Conservation (phyloP, 2,329 filamentous ascomycete species). For the Ophiostoma perfectum region DNA sequence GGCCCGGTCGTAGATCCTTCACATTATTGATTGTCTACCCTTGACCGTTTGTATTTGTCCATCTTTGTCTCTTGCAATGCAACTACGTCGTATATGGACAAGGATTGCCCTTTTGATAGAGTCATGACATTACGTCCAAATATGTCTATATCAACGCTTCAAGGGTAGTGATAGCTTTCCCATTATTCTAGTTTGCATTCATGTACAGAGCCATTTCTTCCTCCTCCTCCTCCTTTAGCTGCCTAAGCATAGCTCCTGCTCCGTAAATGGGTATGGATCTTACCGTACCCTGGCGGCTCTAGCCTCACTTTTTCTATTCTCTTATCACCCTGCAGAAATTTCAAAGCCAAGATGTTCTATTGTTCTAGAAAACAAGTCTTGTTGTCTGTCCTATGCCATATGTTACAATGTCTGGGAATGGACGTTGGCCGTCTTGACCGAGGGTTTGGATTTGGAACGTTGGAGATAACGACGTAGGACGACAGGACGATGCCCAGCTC, state of each 20-base stretch:
- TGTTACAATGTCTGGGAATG: not conserved
- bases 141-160: not conserved
- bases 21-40: not conserved
- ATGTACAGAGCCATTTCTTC: too few species aligned
- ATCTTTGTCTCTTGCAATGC: not conserved
- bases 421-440: not conserved
- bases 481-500: not conserved
- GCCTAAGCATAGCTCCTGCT: too few species aligned
- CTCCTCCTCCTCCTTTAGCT: too few species aligned
- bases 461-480: not conserved
- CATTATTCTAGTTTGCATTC: too few species aligned
- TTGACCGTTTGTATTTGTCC: too few species aligned
- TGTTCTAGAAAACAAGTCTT: not conserved
- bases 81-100: not conserved
- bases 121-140: constrained; percentile 2
- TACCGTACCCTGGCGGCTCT: not conserved
- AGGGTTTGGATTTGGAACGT: not conserved
- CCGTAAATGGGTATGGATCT: not conserved
- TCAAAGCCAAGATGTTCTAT: constrained; percentile 10
- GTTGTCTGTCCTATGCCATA: not conserved
- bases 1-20: not conserved
- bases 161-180: not conserved
- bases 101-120: not conserved
- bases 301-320: not conserved
- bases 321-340: not conserved